Base-by-base conservation (phyloP, 352 stramenopile genomes). In the Phytophthora aleatoria region DNA sequence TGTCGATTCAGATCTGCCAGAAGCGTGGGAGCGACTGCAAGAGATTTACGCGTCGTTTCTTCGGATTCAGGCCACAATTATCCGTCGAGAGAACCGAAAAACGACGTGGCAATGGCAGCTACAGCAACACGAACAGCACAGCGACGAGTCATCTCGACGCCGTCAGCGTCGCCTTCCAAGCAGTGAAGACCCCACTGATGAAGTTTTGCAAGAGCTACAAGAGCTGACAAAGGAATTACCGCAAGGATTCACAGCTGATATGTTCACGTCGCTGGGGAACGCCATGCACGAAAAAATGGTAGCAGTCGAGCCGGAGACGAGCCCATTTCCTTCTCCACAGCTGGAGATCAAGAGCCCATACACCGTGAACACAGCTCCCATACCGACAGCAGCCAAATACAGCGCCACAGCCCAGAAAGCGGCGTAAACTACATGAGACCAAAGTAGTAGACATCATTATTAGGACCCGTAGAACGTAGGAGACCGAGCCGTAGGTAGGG, bases 251-350 rank as follows among this genome's bases (percentile, higher is more conserved):
- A 88, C 79, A 5, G 57, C 79, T 52, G 76, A 84, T 51, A 88
- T 85, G 76, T 88, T 88, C 57, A 71, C 69, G n/a, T 81, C 74
- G 12, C 63, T 88, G 27, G 79, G 79, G 10, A 80, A 80, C n/a
- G 79, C 74, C 9, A 83, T 87, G 53, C 74, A 74, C 39, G 63
- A 74, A 35, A 67, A 68, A 52, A 69, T 67, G 63, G 50, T 57
- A 35, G 28, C 43, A 48, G 39, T 35, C 7, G 41, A 62, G 35
- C 24, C 49, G n/a, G 51, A 60, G 54, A 55, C 41, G 56, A 73
- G 35, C 11, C 35, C 50, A 9, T 11, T 28, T 3, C 24, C 31
- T 28, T 52, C 48, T 74, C 50, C 41, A 62, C 45, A 67, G 30
- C 15, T 61, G 36, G 54, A 69, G 53, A 49, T 24, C 24, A 52